A percentile compares a stretch with the other conserved stretches of the same genome.
These are phyloP conservation scores for Quercus lobata DNA, from an alignment of 331 rosid genomes.

Conservation along the genomic window DNA sequence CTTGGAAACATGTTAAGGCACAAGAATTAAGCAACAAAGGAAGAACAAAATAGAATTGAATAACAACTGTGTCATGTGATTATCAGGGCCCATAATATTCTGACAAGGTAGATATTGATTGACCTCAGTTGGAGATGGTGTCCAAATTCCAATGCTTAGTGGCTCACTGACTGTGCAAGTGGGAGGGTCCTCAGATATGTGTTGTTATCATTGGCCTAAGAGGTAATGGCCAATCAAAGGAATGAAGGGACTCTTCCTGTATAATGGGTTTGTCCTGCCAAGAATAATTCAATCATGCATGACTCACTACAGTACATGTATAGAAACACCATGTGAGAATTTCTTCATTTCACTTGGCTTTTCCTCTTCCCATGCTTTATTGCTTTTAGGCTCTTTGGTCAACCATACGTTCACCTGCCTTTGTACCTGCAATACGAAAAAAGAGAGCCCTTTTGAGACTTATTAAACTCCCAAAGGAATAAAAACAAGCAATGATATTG, in stretches of 20 bases:
- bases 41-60: constrained; percentile 16
- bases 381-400: constrained; percentile 20
- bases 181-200: constrained; percentile 56
- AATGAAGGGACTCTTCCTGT: constrained; percentile 35
- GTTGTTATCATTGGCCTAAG: constrained; percentile 38
- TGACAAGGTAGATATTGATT: constrained; percentile 36
- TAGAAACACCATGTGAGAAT: constrained; percentile 14
- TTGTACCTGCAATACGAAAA: constrained; percentile 3
- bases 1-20: not conserved
- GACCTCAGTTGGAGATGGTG: constrained; percentile 35
- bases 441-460: not conserved
- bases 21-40: constrained; percentile 1
- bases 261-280: constrained; percentile 28
- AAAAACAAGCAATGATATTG: constrained; percentile 14
- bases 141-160: constrained; percentile 27
- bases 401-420: constrained; percentile 17
- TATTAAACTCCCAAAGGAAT: constrained; percentile 6
- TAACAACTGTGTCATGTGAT: constrained; percentile 13
- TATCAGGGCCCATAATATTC: constrained; percentile 41
- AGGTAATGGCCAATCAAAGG: constrained; percentile 38
- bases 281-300: constrained; percentile 32
- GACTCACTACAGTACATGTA: constrained; percentile 33
- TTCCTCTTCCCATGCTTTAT: constrained; percentile 24
- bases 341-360: constrained; percentile 24
- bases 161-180: constrained; percentile 41